These are phyloP conservation scores for Alternaria longipes DNA, from an alignment of 2,329 filamentous ascomycete genomes.

Conservation along the genomic window DNA sequence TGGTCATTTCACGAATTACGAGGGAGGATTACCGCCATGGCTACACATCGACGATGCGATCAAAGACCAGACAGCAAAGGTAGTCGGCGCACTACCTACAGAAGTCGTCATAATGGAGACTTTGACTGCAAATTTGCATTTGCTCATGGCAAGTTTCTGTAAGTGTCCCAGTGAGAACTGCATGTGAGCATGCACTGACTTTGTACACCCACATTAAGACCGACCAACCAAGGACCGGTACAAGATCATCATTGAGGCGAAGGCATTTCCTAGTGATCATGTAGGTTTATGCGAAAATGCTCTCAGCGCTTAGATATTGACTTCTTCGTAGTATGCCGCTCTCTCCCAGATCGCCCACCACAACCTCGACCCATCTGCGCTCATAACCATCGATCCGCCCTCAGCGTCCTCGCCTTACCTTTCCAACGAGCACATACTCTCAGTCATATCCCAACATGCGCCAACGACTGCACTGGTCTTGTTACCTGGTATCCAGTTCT, in stretches of 20 bases:
- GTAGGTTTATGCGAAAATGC: constrained; percentile 51
- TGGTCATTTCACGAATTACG: constrained; percentile 78
- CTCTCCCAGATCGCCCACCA: constrained; percentile 81
- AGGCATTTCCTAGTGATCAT: constrained; percentile 88
- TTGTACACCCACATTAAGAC: constrained; percentile 14
- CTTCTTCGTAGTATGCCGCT: constrained; percentile 72
- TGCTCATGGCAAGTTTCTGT: constrained; percentile 87
- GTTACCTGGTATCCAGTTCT: constrained; percentile 89
- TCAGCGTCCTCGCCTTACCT: constrained; percentile 64
- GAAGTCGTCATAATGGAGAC: constrained; percentile 92
- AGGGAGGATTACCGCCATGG: constrained; percentile 76
- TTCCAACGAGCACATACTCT: constrained; percentile 74
- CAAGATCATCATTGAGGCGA: constrained; percentile 89
- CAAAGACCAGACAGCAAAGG: constrained; percentile 71
- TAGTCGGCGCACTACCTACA: constrained; percentile 75
- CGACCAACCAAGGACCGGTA: constrained; percentile 69
- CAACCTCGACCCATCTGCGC: constrained; percentile 70
- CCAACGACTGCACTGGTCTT: constrained; percentile 77
- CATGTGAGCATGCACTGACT: not conserved
- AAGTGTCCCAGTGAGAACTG: not conserved
- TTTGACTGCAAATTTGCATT: constrained; percentile 80
- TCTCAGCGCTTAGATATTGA: not conserved
- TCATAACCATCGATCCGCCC: constrained; percentile 76
- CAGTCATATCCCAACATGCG: constrained; percentile 77
- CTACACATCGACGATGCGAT: constrained; percentile 81